Evolutionary conservation across 495 filamentous ascomycete species (phyloP).

Genomic region (Elaphomyces granulatus): DNA sequence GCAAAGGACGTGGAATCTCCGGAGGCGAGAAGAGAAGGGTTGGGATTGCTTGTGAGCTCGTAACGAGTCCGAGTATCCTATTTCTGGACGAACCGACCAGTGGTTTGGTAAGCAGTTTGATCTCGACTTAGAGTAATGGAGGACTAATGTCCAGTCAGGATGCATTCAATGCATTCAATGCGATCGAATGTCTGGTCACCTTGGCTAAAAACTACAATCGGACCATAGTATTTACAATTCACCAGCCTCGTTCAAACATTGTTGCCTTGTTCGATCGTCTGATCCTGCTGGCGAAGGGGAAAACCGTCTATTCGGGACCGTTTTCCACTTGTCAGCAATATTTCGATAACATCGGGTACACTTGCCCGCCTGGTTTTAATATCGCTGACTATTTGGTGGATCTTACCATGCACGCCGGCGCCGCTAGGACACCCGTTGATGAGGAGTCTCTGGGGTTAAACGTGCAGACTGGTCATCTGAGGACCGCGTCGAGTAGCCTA

Average conservation of each 20-base stretch:
- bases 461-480: constrained; percentile 31
- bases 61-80: constrained; percentile 93
- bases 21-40: constrained; percentile 94
- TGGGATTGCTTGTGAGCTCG: constrained; percentile 92
- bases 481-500: constrained; percentile 74
- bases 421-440: constrained; percentile 40
- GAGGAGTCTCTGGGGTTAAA: constrained; percentile 33
- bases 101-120: constrained; percentile 40
- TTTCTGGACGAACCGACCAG: constrained; percentile 97
- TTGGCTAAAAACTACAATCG: constrained; percentile 90
- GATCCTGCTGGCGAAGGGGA: constrained; percentile 77
- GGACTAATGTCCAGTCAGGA: too few relatives aligned
- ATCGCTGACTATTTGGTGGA: constrained; percentile 97
- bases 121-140: background rate
- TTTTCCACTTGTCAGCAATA: constrained; percentile 83
- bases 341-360: constrained; percentile 80
- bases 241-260: constrained; percentile 99
- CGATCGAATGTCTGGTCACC: constrained; percentile 89
- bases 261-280: constrained; percentile 95
- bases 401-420: constrained; percentile 86
- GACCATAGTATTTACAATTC: constrained; percentile 96
- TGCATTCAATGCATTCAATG: constrained; percentile 93
- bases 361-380: constrained; percentile 93
- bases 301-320: constrained; percentile 83
- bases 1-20: constrained; percentile 85